Conservation (phyloP, 768 basidiomycete genomes). For the Cystofilobasidium ferigula region DNA sequence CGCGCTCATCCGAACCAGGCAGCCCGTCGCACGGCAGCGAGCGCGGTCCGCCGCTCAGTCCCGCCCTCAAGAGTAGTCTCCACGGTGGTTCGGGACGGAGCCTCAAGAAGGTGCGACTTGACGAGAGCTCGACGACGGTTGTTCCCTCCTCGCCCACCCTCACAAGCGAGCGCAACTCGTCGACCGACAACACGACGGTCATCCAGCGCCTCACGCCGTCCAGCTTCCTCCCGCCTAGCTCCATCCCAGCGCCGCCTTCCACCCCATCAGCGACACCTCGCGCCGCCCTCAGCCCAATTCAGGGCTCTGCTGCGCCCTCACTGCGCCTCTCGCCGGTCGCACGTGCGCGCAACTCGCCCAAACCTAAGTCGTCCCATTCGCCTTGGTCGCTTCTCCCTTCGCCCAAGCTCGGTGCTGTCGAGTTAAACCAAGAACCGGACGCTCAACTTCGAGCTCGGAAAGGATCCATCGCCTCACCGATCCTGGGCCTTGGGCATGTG, state of each 20-base stretch:
- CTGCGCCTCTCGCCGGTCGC: background rate
- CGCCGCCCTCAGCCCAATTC: background rate
- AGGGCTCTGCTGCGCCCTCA: background rate
- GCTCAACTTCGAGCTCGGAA: background rate
- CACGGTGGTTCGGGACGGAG: background rate
- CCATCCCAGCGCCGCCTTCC: background rate
- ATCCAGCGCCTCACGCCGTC: constrained; percentile 16
- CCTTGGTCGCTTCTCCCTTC: constrained; percentile 13
- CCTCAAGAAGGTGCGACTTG: background rate
- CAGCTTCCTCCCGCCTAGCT: background rate
- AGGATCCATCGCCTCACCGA: background rate
- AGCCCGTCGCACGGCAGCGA: constrained; percentile 20
- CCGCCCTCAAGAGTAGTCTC: background rate
- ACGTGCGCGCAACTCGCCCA: background rate
- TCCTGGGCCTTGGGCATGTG: constrained; percentile 2
- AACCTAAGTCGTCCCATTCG: background rate
- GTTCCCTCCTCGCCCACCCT: background rate
- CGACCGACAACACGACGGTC: background rate
- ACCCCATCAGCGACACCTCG: background rate
- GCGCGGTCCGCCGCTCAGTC: constrained; percentile 2
- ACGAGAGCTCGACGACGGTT: background rate
- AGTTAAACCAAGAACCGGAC: too few species aligned
- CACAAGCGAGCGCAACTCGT: background rate
- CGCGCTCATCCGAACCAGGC: background rate
- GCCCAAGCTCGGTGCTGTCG: background rate